Evolutionary conservation across 805 yeast species (phyloP).

Genomic region (Priceomyces haplophilus): DNA sequence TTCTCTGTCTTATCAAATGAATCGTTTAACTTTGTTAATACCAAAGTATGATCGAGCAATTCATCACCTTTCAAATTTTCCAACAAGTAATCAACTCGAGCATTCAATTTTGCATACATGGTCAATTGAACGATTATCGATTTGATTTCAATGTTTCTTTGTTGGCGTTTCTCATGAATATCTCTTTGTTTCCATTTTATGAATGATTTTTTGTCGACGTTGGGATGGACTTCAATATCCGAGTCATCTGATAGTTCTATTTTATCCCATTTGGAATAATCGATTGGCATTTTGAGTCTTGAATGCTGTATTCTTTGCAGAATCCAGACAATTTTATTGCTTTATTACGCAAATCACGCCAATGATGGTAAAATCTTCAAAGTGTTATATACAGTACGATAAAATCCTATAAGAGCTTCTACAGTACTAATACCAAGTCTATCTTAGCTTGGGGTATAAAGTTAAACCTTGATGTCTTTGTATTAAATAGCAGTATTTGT

Average conservation of each 20-base stretch:
- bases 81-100: conserved; percentile 66
- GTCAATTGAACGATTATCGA: conserved; percentile 72
- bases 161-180: conserved; percentile 87
- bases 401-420: too few species aligned
- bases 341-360: background rate
- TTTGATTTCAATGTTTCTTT: conserved; percentile 73
- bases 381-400: background rate
- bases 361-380: background rate
- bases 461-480: too few species aligned
- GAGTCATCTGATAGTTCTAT: conserved; percentile 95
- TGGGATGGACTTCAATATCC: conserved; percentile 96
- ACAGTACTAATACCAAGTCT: too few species aligned
- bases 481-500: too few species aligned
- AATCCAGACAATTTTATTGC: background rate
- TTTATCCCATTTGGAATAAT: conserved; percentile 97
- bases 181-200: conserved; percentile 96
- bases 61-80: conserved; percentile 38
- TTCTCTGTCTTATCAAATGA: conserved; percentile 59
- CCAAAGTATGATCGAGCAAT: conserved; percentile 26
- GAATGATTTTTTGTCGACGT: conserved; percentile 90
- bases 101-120: conserved; percentile 75
- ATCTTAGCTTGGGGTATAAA: too few species aligned
- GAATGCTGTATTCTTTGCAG: background rate
- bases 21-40: conserved; percentile 41
- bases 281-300: conserved; percentile 64